Evolutionary conservation across 768 basidiomycete genomes (phyloP).

Genomic region (Trametes maxima): DNA sequence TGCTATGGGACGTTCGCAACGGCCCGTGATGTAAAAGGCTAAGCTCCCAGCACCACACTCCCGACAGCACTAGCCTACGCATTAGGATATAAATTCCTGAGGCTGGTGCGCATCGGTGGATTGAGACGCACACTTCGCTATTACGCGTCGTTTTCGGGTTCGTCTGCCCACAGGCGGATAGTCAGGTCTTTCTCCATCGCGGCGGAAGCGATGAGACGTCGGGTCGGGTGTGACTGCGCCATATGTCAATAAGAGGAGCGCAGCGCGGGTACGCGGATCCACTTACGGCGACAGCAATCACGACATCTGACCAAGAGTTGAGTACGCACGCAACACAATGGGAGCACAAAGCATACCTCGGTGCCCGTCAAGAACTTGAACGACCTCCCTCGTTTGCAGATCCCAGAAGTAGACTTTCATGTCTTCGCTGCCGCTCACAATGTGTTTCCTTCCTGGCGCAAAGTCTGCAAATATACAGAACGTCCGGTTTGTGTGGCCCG

Average conservation of each 20-base stretch:
- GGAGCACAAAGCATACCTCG: conserved; percentile 54
- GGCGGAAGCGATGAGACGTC: conserved; percentile 81
- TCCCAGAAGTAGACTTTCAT: conserved; percentile 89
- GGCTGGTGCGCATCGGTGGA: no score
- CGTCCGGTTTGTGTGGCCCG: conserved; percentile 83
- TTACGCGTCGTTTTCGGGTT: conserved; percentile 1
- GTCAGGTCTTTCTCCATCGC: conserved; percentile 87
- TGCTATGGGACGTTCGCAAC: no score
- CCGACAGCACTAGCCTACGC: no score
- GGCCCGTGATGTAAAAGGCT: no score
- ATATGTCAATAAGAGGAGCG: conserved; percentile 5
- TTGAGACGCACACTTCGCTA: no score
- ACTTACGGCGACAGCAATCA: conserved; percentile 71
- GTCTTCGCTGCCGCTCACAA: conserved; percentile 92
- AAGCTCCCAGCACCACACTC: no score
- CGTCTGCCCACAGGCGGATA: conserved; percentile 80
- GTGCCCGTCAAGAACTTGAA: conserved; percentile 79
- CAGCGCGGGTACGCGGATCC: background rate
- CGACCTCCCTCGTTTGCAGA: conserved; percentile 74
- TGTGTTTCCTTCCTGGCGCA: conserved; percentile 61
- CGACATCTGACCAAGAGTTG: conserved; percentile 47
- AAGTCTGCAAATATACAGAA: conserved; percentile 80
- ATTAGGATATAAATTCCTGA: no score
- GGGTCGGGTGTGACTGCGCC: conserved; percentile 72
- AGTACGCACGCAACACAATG: conserved; percentile 16